A percentile compares a stretch with the other conserved stretches of the same genome.
Conservation (phyloP, 1,284 basidiomycete species). For the Clitocybe nebularis region DNA sequence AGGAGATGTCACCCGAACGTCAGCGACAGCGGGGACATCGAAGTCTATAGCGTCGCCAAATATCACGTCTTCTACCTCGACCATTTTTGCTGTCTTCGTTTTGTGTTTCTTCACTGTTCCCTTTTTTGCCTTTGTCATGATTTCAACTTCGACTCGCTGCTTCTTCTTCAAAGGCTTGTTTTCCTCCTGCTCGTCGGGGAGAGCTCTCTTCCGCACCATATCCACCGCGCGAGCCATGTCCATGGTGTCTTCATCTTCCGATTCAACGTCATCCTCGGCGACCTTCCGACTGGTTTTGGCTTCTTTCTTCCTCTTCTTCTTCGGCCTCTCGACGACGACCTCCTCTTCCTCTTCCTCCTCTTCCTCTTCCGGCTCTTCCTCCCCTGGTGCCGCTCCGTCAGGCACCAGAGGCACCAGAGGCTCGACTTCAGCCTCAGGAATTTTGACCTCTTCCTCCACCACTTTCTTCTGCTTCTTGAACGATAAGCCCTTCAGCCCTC, state of each 20-base stretch:
- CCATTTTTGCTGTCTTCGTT: conserved; percentile 33
- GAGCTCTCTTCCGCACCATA: conserved; percentile 24
- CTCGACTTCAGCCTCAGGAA: conserved; percentile 26
- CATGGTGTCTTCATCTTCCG: conserved; percentile 35
- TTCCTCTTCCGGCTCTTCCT: conserved; percentile 27
- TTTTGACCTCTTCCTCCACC: conserved; percentile 28
- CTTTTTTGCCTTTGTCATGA: conserved; percentile 31
- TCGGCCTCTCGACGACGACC: conserved; percentile 25
- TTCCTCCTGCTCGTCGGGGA: conserved; percentile 37
- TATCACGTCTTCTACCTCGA: conserved; percentile 46
- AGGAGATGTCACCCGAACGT: conserved; percentile 46
- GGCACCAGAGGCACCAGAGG: conserved; percentile 37
- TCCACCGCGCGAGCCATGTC: conserved; percentile 27
- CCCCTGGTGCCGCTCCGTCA: conserved; percentile 24
- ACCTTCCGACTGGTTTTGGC: conserved; percentile 24
- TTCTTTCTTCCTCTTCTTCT: conserved; percentile 34
- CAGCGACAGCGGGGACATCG: conserved; percentile 45
- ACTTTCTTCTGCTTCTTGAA: conserved; percentile 60
- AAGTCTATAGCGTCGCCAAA: conserved; percentile 48
- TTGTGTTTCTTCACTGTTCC: conserved; percentile 29
- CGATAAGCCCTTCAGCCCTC: conserved; percentile 59
- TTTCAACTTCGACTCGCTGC: conserved; percentile 21
- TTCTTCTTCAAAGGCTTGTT: conserved; percentile 40
- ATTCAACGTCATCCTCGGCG: conserved; percentile 35
- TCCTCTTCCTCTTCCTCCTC: conserved; percentile 33